Evolutionary conservation across 495 filamentous ascomycete genomes (phyloP).

Genomic region (Xylaria cubensis): DNA sequence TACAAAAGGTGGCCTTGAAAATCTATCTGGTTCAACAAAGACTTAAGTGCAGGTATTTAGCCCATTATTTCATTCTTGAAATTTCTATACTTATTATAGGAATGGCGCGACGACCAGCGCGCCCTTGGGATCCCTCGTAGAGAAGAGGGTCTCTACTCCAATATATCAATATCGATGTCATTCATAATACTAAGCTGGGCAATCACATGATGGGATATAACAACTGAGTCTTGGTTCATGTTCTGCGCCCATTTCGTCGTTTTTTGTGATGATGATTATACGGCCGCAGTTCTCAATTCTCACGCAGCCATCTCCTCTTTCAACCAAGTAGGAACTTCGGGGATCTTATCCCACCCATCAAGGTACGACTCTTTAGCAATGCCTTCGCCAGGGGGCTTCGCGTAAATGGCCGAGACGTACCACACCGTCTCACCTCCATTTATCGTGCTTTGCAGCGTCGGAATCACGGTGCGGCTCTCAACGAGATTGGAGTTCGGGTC

Average conservation of each 20-base stretch:
- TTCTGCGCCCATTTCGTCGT: background rate
- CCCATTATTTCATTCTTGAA: background rate
- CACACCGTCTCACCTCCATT: slow-evolving; percentile 53
- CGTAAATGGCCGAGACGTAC: slow-evolving; percentile 60
- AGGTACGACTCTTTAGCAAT: slow-evolving; percentile 49
- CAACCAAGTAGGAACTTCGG: slow-evolving; percentile 63
- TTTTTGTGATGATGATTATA: background rate
- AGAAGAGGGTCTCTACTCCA: background rate
- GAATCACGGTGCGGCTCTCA: slow-evolving; percentile 71
- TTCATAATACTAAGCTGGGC: background rate
- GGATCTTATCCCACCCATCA: slow-evolving; percentile 61
- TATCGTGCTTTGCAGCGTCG: slow-evolving; percentile 64
- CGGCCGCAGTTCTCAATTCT: background rate
- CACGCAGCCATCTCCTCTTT: slow-evolving; percentile 49
- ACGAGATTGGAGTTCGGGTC: slow-evolving; percentile 82
- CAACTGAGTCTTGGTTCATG: background rate
- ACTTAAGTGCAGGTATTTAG: background rate
- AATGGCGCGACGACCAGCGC: background rate
- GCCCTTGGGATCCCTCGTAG: background rate
- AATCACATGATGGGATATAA: background rate
- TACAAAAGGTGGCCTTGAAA: background rate
- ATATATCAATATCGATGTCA: background rate
- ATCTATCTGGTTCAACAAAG: slow-evolving; percentile 3
- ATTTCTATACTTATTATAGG: background rate
- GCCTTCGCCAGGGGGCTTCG: slow-evolving; percentile 52